phyloP scores from a whole-genome alignment of 2,329 filamentous ascomycete species.

The Pyrenochaeta sp. region DNA sequence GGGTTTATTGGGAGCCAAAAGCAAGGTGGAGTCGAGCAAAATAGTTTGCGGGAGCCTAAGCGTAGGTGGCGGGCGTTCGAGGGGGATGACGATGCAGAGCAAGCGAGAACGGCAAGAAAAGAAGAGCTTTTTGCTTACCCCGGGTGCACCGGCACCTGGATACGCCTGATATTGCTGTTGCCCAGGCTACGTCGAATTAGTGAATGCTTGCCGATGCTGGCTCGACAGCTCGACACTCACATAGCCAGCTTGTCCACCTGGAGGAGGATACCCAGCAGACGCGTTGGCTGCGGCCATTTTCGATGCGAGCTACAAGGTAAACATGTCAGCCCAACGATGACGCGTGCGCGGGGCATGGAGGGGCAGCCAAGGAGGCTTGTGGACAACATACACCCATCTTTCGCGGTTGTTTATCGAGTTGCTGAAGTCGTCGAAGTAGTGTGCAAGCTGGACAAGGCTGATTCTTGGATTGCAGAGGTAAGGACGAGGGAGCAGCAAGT shows the following conservation, averaged over 20 bases:
- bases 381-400: constrained; percentile 31
- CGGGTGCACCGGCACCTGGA: constrained; percentile 53
- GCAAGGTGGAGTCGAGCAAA: constrained; percentile 30
- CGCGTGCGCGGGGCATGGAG: constrained; percentile 31
- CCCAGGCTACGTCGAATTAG: constrained; percentile 50
- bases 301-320: constrained; percentile 51
- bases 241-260: constrained; percentile 57
- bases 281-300: constrained; percentile 57
- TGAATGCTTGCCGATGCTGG: constrained; percentile 21
- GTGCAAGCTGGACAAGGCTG: constrained; percentile 15
- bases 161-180: constrained; percentile 66
- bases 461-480: constrained; percentile 4
- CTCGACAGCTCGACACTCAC: constrained; percentile 55
- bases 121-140: constrained; percentile 43
- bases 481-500: constrained; percentile 18
- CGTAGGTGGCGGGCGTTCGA: constrained; percentile 32
- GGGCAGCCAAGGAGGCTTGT: constrained; percentile 19
- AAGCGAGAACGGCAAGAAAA: constrained; percentile 31
- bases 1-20: constrained; percentile 37
- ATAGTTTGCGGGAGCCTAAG: constrained; percentile 24
- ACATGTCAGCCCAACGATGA: constrained; percentile 39
- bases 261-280: constrained; percentile 47
- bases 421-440: background rate
- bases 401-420: constrained; percentile 1
- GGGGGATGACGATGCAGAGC: constrained; percentile 45